Evolutionary conservation across 805 yeast species (phyloP).

Genomic region (Yarrowia sp.): DNA sequence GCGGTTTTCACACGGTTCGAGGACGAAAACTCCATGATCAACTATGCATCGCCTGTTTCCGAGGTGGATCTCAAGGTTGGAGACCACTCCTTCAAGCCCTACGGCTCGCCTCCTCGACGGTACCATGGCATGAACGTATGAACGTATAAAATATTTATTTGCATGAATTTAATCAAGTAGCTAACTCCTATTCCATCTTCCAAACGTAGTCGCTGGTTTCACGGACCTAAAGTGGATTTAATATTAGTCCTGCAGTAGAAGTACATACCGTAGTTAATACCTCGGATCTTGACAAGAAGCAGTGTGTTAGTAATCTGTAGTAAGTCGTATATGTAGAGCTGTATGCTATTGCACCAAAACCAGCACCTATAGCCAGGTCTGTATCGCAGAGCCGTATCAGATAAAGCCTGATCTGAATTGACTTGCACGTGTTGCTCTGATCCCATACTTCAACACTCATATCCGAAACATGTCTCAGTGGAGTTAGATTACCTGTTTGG

Average conservation of each 20-base stretch:
- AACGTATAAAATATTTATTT: constrained; percentile 14
- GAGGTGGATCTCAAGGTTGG: constrained; percentile 27
- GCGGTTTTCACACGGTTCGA: constrained; percentile 21
- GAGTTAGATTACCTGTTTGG: not conserved
- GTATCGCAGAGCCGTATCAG: not conserved
- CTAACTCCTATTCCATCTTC: not conserved
- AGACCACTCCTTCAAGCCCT: constrained; percentile 30
- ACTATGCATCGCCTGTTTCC: not conserved
- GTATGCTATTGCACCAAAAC: too few species aligned
- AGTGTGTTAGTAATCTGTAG: too few species aligned
- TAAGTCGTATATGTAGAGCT: too few species aligned
- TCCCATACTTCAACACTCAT: not conserved
- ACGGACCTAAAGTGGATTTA: too few species aligned
- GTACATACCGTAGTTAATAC: not conserved
- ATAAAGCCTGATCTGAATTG: not conserved
- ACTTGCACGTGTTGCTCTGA: not conserved
- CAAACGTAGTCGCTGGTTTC: too few species aligned
- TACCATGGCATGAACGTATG: constrained; percentile 30
- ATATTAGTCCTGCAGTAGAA: too few species aligned
- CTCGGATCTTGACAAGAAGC: too few species aligned
- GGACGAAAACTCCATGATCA: constrained; percentile 22
- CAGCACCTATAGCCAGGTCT: too few species aligned
- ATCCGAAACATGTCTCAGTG: not conserved
- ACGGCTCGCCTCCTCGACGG: constrained; percentile 30
- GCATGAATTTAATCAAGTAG: not conserved